Evolutionary conservation across 768 basidiomycete species (phyloP).

Genomic region (Glaciozyma martinii): DNA sequence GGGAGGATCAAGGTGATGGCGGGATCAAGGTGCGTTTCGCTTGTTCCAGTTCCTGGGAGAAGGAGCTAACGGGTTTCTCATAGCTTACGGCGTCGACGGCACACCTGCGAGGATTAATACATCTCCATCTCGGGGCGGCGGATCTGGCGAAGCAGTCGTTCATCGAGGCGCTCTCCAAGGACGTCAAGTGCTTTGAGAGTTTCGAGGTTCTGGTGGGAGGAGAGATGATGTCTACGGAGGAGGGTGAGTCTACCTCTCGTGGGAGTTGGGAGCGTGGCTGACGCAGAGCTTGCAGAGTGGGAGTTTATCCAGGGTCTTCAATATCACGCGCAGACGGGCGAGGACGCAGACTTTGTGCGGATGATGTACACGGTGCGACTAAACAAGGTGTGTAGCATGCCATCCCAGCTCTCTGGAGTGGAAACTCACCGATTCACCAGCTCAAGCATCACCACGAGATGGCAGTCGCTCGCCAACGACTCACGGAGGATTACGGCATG

Average conservation of each 20-base stretch:
- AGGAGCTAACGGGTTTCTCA: not conserved
- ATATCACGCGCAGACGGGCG: slow-evolving; percentile 70
- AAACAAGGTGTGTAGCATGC: slow-evolving; percentile 51
- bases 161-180: slow-evolving; percentile 86
- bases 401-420: too few species aligned
- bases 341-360: slow-evolving; percentile 83
- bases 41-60: not conserved
- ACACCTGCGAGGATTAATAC: slow-evolving; percentile 80
- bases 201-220: slow-evolving; percentile 82
- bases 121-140: slow-evolving; percentile 84
- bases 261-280: not conserved
- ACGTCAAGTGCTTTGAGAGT: slow-evolving; percentile 94
- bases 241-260: slow-evolving; percentile 52
- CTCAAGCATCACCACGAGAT: slow-evolving; percentile 78
- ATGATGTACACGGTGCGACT: slow-evolving; percentile 86
- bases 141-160: slow-evolving; percentile 89
- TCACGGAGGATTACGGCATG: slow-evolving; percentile 73
- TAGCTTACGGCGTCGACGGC: slow-evolving; percentile 98
- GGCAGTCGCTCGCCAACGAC: slow-evolving; percentile 61
- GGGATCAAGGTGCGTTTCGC: slow-evolving; percentile 70
- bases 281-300: slow-evolving; percentile 56
- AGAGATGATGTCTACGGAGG: slow-evolving; percentile 91
- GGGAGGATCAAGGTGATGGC: slow-evolving; percentile 68
- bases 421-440: slow-evolving; percentile 32
- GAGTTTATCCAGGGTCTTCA: slow-evolving; percentile 79